Base-by-base conservation (phyloP, 805 yeast species). In the Wickerhamiella sergipiensis region DNA sequence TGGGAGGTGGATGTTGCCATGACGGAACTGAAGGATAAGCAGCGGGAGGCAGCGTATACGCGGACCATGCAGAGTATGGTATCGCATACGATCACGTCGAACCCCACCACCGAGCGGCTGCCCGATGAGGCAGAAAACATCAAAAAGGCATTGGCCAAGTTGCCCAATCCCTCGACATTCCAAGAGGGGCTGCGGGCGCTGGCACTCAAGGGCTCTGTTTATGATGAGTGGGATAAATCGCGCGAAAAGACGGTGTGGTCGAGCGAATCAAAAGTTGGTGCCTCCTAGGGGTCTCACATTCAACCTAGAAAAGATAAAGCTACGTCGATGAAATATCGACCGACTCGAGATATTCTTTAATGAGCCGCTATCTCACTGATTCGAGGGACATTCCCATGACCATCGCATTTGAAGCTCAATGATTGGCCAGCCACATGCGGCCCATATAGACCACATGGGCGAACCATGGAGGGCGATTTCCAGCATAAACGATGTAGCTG, bases 1-100 rank as follows among this genome's bases (percentile, higher is more conserved):
- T 74, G 78, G 77, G 58, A 53, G 6, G 64, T 67, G 1, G 52
- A 52, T 2, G 62, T 65, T 17, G 59, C 54, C 5, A 56, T 73
- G 15, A 54, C 15, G 38, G 51, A 39, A 31, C 31, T 56, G 26
- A 18, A 23, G 3, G 22, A 19, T 1, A 42, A 29, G 9, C 50
- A 48, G 6, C 43, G 46, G 49, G 15, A 47, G 43, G 5, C 48
- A 53, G 19, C 67, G 64, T 54, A 46, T 49, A 3, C 49, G 50
- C 7, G 63, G 59, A 48, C 54, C 62, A 36, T 52, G 57, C n/a
- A 63, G 57, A 31, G 65, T 60, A 50, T 49, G 61, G 45, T 51
- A 53, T 2, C 56, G 62, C 55, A 53, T 65, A 52, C 50, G 53
- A 49, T 56, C 53, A 33, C 68, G 57, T 53, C 61, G 51, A 42